A percentile compares a stretch with the other conserved stretches of the same genome.
Conservation (phyloP, 768 basidiomycete genomes). For the Lanmaoa pseudosensibilis region DNA sequence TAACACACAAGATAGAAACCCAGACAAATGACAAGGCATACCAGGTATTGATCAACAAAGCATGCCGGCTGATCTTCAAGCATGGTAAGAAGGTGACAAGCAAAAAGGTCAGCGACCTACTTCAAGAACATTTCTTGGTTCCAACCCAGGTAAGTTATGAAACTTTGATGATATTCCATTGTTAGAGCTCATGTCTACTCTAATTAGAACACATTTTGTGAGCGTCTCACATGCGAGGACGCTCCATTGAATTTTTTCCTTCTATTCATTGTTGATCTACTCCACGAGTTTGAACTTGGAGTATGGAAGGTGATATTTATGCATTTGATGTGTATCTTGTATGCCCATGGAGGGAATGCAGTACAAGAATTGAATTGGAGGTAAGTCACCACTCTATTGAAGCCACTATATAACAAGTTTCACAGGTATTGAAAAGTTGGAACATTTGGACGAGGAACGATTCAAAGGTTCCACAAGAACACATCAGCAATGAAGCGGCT, state of each 20-base stretch:
- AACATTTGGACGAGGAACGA: background rate
- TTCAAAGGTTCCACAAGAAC: background rate
- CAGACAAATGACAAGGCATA: background rate
- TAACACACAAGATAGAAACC: background rate
- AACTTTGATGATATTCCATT: too few species aligned
- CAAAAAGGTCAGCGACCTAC: background rate
- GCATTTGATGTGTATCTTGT: background rate
- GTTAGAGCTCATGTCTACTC: too few species aligned
- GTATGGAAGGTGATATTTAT: slow-evolving; percentile 2
- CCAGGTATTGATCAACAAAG: rapidly evolving
- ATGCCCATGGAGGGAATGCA: background rate
- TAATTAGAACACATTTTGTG: too few species aligned
- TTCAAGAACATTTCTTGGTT: background rate
- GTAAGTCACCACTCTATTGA: too few species aligned
- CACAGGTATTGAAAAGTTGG: background rate
- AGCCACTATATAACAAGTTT: background rate
- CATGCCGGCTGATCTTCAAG: background rate
- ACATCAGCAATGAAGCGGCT: background rate
- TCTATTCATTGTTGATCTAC: background rate
- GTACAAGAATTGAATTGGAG: background rate
- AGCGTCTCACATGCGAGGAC: background rate
- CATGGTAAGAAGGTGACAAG: background rate
- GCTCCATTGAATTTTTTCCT: too few species aligned
- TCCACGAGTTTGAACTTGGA: background rate
- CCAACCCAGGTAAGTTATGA: too few species aligned